Base-by-base conservation (phyloP, 192 early-diverging fungal genomes). In the Coemansia sp. region DNA sequence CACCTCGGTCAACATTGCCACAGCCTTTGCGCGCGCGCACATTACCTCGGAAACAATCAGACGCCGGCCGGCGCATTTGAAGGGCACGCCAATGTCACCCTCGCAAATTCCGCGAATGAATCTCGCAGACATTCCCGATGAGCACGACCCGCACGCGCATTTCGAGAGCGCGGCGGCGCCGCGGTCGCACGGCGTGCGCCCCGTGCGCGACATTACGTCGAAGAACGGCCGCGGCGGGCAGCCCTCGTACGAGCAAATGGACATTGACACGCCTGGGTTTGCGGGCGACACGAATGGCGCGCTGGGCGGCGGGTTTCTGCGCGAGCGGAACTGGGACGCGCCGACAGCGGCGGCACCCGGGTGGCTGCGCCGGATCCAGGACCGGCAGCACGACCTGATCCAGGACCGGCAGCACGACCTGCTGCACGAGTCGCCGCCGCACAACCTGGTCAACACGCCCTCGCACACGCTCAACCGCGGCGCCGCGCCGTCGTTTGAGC, bases 1-100 rank as follows among this genome's bases (percentile, higher is more conserved):
- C 48, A 80, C 77, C 25, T 80, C 77, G 10, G 77, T 80, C 24
- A 80, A 80, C 58, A 80, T 80, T 53, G 77, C 77, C 58, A 73
- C 77, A 4, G 77, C 77, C n/a, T 80, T 80, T 63, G 71, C 70
- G 5, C 77, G 67, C 59, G 77, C 77, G 0, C 60, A 58, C 55
- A 73, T 80, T 28, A 80, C 71, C 22, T 56, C 77, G 8, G 71
- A 73, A 51, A 80, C 77, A 31, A 73, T 80, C 22, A 65, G 49
- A 44, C 66, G 38, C 45, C 65, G 75, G 7, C 69, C 75, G 8
- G 57, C 60, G 16, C 69, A 78, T 47, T 58, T 78, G 62, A 67
- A 71, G 69, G 69, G 70, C 56, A 54, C 65, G 18, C 69, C 75
- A 33, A 67, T 78, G 61, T 78, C 75, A 19, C 75, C 75, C 11